Conservation (phyloP, 208 protist species). For the Acanthamoeba triangularis region DNA sequence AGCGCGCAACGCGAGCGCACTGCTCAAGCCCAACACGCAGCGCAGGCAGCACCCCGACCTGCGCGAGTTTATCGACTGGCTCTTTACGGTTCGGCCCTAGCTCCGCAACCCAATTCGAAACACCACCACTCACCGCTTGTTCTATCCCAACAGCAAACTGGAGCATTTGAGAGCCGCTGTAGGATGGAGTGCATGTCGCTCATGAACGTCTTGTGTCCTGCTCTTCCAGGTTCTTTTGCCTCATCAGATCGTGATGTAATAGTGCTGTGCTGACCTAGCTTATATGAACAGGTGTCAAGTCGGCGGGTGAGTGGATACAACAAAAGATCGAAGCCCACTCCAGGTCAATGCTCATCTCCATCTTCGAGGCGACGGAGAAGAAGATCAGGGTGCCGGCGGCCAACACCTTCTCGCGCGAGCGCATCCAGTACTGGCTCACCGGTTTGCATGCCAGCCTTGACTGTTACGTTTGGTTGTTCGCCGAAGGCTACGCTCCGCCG, state of each 20-base stretch:
- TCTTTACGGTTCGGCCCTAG: constrained; percentile 77
- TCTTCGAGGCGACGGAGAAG: constrained; percentile 68
- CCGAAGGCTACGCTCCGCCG: constrained; percentile 79
- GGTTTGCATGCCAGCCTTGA: constrained; percentile 77
- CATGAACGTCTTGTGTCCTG: constrained; percentile 80
- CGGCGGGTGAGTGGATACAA: constrained; percentile 80
- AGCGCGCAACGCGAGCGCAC: constrained; percentile 9
- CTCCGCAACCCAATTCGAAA: background rate
- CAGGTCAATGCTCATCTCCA: constrained; percentile 4
- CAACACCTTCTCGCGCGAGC: background rate
- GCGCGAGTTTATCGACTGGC: constrained; percentile 82
- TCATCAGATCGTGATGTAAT: background rate
- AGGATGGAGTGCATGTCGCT: constrained; percentile 82
- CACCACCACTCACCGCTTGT: background rate
- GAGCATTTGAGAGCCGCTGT: constrained; percentile 68
- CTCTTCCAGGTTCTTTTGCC: constrained; percentile 64
- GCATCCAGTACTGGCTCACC: constrained; percentile 82
- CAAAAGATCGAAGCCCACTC: constrained; percentile 62
- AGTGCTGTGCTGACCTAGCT: background rate
- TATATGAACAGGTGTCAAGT: constrained; percentile 66
- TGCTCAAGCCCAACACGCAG: constrained; percentile 72
- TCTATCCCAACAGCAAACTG: constrained; percentile 63
- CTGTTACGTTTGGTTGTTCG: constrained; percentile 84
- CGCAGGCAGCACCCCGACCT: constrained; percentile 83
- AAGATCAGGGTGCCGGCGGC: background rate